A percentile compares a stretch with the other conserved stretches of the same genome.
These are phyloP conservation scores for Zea luxurians DNA, from an alignment of 176 grass and related monocot species.

Conservation along the genomic window DNA sequence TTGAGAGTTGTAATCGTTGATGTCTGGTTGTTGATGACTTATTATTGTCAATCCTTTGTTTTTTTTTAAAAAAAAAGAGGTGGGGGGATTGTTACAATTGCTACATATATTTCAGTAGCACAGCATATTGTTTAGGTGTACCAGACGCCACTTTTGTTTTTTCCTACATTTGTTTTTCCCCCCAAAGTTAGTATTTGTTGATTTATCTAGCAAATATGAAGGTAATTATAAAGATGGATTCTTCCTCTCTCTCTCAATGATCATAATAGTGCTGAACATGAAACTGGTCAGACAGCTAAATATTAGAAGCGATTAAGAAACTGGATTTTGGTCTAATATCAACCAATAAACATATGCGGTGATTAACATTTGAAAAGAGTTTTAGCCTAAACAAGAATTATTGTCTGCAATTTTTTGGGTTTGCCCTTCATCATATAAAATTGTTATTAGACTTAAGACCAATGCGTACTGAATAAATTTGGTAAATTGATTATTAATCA, in stretches of 20 bases:
- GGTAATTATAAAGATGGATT: neutral
- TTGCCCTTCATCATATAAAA: neutral
- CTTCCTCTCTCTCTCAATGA: slow-evolving; percentile 1
- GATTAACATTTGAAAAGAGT: neutral
- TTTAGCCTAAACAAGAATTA: neutral
- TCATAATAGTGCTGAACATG: neutral
- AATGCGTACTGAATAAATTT: neutral
- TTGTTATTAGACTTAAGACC: neutral
- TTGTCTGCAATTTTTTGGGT: neutral
- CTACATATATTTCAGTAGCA: neutral
- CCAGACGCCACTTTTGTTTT: neutral
- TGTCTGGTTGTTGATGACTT: slow-evolving; percentile 21
- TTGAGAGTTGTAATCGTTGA: slow-evolving; percentile 1
- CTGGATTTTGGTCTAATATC: neutral
- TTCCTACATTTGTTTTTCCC: neutral
- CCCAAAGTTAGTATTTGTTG: neutral
- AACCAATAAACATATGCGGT: neutral
- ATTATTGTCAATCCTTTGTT: neutral
- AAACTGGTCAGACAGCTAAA: slow-evolving; percentile 9
- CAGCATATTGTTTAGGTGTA: neutral
- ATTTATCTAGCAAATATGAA: neutral
- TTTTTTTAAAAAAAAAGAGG: neutral
- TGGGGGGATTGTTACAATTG: neutral
- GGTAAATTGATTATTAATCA: neutral
- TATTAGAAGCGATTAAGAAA: neutral